Evolutionary conservation across 1,284 basidiomycete genomes (phyloP).

Genomic region (Agroathelia rolfsii): DNA sequence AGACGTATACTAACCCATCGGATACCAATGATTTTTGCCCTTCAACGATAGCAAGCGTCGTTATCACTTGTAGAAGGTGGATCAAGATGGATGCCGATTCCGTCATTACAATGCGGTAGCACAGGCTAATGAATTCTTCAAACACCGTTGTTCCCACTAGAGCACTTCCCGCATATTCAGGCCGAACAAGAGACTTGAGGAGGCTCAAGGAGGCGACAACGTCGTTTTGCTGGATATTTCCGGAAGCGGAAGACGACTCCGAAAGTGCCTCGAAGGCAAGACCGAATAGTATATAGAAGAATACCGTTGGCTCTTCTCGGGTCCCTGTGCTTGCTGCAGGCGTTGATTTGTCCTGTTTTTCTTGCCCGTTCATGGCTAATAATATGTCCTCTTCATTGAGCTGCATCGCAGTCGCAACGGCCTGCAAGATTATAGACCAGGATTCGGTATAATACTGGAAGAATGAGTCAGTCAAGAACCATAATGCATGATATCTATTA

Average conservation of each 20-base stretch:
- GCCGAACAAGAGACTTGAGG: conserved; percentile 69
- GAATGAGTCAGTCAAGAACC: no score
- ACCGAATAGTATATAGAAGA: conserved; percentile 89
- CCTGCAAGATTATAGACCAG: conserved; percentile 82
- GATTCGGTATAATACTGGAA: conserved; percentile 85
- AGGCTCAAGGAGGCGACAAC: conserved; percentile 70
- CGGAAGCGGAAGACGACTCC: conserved; percentile 39
- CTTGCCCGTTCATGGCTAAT: conserved; percentile 75
- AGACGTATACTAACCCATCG: no score
- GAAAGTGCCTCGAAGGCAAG: conserved; percentile 87
- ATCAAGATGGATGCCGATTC: conserved; percentile 69
- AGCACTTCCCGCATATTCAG: conserved; percentile 73
- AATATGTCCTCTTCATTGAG: conserved; percentile 59
- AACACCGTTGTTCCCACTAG: conserved; percentile 77
- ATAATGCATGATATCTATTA: conserved; percentile 3
- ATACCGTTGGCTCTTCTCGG: conserved; percentile 66
- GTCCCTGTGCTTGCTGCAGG: conserved; percentile 18
- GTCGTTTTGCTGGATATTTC: conserved; percentile 35
- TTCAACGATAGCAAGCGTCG: conserved; percentile 53
- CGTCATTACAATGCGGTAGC: conserved; percentile 84
- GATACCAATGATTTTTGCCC: conserved; percentile 11
- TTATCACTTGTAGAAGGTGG: conserved; percentile 68
- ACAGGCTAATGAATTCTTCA: conserved; percentile 83
- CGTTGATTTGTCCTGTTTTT: conserved; percentile 21
- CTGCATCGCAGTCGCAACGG: conserved; percentile 77